Conservation (phyloP, 768 basidiomycete genomes). For the Panellus pusillus region DNA sequence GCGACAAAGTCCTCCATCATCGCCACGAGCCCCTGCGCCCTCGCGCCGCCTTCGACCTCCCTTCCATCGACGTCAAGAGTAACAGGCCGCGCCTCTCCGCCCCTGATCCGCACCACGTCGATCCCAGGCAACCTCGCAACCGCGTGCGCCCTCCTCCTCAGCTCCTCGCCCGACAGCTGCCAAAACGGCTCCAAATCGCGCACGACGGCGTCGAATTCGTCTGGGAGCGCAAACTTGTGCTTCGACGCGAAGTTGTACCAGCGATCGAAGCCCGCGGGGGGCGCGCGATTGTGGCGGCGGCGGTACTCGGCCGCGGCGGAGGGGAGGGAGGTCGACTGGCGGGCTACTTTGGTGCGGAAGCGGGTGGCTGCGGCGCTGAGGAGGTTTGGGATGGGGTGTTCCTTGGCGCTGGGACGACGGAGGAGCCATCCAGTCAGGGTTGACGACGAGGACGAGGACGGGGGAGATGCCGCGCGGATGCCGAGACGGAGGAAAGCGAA, state of each 20-base stretch:
- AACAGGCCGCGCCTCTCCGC: conserved; percentile 60
- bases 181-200: conserved; percentile 87
- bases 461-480: conserved; percentile 6
- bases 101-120: conserved; percentile 77
- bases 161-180: conserved; percentile 67
- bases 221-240: conserved; percentile 75
- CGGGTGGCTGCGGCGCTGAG: conserved; percentile 81
- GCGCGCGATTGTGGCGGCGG: conserved; percentile 70
- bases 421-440: conserved; percentile 8
- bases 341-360: conserved; percentile 62
- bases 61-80: conserved; percentile 44
- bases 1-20: conserved; percentile 75
- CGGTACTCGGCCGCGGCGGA: conserved; percentile 84
- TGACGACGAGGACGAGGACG: neutral
- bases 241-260: conserved; percentile 85
- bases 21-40: conserved; percentile 72
- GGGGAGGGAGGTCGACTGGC: conserved; percentile 78
- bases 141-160: conserved; percentile 62
- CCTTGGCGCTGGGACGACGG: conserved; percentile 4
- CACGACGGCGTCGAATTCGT: conserved; percentile 85
- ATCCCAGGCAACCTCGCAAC: conserved; percentile 82
- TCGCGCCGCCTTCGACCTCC: conserved; percentile 57
- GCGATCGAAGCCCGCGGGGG: conserved; percentile 87
- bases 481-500: conserved; percentile 14
- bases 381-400: conserved; percentile 83